Percentiles rank a stretch among this genome's conserved stretches.
Evolutionary conservation across 495 filamentous ascomycete genomes (phyloP).

Genomic region (Immersiella caudata): DNA sequence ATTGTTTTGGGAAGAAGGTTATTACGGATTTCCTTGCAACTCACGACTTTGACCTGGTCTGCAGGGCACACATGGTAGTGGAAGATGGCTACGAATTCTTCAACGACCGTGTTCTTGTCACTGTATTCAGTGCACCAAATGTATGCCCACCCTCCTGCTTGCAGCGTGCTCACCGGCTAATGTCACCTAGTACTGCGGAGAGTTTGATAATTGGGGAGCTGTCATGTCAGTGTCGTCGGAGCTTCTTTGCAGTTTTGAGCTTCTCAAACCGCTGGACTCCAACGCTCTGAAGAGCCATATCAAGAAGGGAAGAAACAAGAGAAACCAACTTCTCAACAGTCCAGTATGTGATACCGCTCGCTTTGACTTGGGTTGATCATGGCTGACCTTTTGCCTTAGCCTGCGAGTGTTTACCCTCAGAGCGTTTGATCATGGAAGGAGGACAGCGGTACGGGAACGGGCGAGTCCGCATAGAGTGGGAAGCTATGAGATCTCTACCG

Average conservation of each 20-base stretch:
- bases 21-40: slow-evolving; percentile 94
- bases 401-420: slow-evolving; percentile 52
- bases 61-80: slow-evolving; percentile 98
- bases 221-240: slow-evolving; percentile 97
- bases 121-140: slow-evolving; percentile 96
- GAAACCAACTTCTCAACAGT: slow-evolving; percentile 88
- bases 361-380: not conserved
- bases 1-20: slow-evolving; percentile 98
- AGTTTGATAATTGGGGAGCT: slow-evolving; percentile 99
- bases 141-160: slow-evolving; percentile 54
- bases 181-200: slow-evolving; percentile 81
- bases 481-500: not conserved
- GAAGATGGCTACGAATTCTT: slow-evolving; percentile 99
- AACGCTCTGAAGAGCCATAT: slow-evolving; percentile 97
- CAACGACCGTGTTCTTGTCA: slow-evolving; percentile 91
- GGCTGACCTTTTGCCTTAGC: slow-evolving; percentile 38
- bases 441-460: not conserved
- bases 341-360: slow-evolving; percentile 64
- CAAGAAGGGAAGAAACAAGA: slow-evolving; percentile 93
- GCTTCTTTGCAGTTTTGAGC: slow-evolving; percentile 94
- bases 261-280: slow-evolving; percentile 96
- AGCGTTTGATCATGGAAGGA: slow-evolving; percentile 45
- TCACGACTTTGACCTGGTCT: slow-evolving; percentile 97
- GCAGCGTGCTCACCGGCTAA: slow-evolving; percentile 11
- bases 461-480: not conserved